Conservation (phyloP, 306 rosid genomes). For the Begonia fuchsioides region DNA sequence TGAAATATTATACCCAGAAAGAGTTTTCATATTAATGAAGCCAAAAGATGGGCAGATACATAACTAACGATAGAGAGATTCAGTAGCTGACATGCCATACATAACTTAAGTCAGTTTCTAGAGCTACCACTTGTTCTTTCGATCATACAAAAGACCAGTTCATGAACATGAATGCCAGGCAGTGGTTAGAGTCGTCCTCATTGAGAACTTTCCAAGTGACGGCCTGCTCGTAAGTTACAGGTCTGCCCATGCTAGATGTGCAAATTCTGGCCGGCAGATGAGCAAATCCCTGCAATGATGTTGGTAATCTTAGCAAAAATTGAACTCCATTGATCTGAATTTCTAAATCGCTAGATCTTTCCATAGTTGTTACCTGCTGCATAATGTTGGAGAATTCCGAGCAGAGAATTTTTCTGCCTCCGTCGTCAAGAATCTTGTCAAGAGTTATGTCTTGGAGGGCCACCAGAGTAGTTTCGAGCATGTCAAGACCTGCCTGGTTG, state of each 20-base stretch:
- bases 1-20: no score
- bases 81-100: no score
- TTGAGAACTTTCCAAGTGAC: constrained; percentile 85
- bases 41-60: no score
- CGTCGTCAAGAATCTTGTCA: constrained; percentile 82
- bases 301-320: no score
- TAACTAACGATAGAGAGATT: no score
- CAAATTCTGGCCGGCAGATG: constrained; percentile 78
- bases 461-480: constrained; percentile 93
- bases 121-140: no score
- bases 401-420: constrained; percentile 78
- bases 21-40: no score
- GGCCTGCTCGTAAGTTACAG: constrained; percentile 81
- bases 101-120: no score
- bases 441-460: constrained; percentile 95
- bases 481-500: constrained; percentile 93
- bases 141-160: constrained; percentile 88
- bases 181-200: constrained; percentile 85
- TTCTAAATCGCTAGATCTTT: no score
- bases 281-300: constrained; percentile 63
- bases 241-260: constrained; percentile 81
- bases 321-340: no score
- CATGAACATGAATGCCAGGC: constrained; percentile 82
- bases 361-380: constrained; percentile 63
- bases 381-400: constrained; percentile 86